A percentile compares a stretch with the other conserved stretches of the same genome.
phyloP scores from a whole-genome alignment of 2,329 filamentous ascomycete genomes.

The Pseudocercospora macadamiae region DNA sequence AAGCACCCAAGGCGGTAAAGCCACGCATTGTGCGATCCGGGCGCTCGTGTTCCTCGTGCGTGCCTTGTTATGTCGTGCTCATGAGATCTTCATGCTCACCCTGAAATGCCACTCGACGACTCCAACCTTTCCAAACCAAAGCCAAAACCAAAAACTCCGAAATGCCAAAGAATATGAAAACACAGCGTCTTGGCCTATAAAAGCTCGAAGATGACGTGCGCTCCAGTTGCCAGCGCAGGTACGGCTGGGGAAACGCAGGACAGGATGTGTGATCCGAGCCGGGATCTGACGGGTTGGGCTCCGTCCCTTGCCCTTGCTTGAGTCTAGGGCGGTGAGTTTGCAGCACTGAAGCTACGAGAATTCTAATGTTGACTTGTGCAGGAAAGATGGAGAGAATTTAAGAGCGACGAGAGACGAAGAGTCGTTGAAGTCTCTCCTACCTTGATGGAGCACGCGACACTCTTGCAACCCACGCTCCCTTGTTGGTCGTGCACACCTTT shows the following conservation, averaged over 20 bases:
- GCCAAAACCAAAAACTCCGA: neutral
- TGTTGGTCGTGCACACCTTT: neutral
- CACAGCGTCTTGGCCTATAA: neutral
- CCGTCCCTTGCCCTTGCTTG: neutral
- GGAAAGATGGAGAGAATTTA: neutral
- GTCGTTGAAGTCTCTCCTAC: neutral
- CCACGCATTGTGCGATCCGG: conserved; percentile 2
- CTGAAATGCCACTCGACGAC: neutral
- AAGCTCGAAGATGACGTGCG: neutral
- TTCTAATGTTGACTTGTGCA: neutral
- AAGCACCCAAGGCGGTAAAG: conserved; percentile 5
- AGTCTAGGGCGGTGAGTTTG: neutral
- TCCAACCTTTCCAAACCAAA: too few relatives aligned
- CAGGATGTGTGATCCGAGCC: neutral
- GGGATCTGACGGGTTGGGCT: neutral
- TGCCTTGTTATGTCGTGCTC: neutral
- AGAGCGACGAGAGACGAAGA: neutral
- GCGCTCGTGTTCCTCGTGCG: neutral
- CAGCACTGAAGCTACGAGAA: neutral
- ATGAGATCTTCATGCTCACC: neutral
- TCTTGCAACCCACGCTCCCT: neutral
- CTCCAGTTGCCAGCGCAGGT: neutral
- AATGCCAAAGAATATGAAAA: neutral
- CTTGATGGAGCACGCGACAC: conserved; percentile 5
- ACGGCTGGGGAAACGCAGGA: conserved; percentile 1